Percentiles rank a stretch among this genome's conserved stretches.
phyloP scores from a whole-genome alignment of 2,329 filamentous ascomycete species.

The Neonectria ditissima region DNA sequence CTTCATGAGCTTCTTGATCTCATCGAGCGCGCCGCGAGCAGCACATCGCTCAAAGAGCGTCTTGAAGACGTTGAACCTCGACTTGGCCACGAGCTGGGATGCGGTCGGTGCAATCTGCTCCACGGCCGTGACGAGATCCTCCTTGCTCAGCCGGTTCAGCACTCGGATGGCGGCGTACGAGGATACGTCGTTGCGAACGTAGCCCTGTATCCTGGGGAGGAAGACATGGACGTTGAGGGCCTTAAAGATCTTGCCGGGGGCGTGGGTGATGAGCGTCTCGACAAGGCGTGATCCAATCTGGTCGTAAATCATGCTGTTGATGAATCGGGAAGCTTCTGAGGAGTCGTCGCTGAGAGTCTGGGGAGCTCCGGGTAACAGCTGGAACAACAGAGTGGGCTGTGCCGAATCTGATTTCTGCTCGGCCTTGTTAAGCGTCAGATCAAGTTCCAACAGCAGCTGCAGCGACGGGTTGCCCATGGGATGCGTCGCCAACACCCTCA shows the following conservation, averaged over 20 bases:
- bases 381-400: constrained; percentile 72
- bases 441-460: constrained; percentile 89
- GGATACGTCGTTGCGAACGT: constrained; percentile 90
- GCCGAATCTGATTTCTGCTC: constrained; percentile 52
- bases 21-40: constrained; percentile 70
- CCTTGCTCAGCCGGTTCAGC: constrained; percentile 85
- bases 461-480: constrained; percentile 92
- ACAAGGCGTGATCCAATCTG: constrained; percentile 89
- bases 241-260: constrained; percentile 92
- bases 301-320: constrained; percentile 90
- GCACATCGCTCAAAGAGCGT: constrained; percentile 85
- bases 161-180: constrained; percentile 88
- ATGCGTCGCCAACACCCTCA: constrained; percentile 87
- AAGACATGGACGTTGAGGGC: constrained; percentile 84
- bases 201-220: constrained; percentile 80
- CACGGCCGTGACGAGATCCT: constrained; percentile 82
- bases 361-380: constrained; percentile 81
- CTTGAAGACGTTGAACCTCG: constrained; percentile 82
- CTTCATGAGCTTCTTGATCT: constrained; percentile 61
- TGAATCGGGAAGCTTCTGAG: constrained; percentile 79
- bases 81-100: constrained; percentile 77
- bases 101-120: constrained; percentile 79
- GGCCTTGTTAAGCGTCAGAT: constrained; percentile 78
- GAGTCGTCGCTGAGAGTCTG: constrained; percentile 77
- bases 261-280: constrained; percentile 84